A percentile compares a stretch with the other conserved stretches of the same genome.
Conservation (phyloP, 2,329 filamentous ascomycete species). For the Penicillium sp. region DNA sequence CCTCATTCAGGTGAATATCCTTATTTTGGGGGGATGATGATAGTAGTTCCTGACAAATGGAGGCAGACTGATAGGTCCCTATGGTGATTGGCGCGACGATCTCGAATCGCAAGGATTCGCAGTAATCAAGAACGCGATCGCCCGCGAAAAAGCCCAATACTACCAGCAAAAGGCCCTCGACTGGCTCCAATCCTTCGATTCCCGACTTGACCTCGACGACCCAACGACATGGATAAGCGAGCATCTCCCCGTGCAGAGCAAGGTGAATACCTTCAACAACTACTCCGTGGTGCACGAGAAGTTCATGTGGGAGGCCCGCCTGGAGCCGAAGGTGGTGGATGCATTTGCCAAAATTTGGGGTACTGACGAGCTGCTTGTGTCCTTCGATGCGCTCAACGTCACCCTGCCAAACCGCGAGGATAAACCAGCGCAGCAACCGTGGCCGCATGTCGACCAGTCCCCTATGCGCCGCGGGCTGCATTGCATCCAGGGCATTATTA, state of each 20-base stretch:
- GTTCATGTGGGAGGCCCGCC: conserved; percentile 24
- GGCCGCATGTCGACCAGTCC: conserved; percentile 34
- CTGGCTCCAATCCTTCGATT: conserved; percentile 20
- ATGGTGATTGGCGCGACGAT: conserved; percentile 21
- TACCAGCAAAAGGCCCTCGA: conserved; percentile 20
- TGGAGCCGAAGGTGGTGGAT: conserved; percentile 18
- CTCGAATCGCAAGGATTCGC: conserved; percentile 17
- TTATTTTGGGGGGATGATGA: too few species aligned
- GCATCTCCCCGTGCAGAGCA: conserved; percentile 16
- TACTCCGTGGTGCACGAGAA: conserved; percentile 21
- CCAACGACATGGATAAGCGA: conserved; percentile 19
- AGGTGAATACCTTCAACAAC: conserved; percentile 17
- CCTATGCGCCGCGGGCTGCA: conserved; percentile 27
- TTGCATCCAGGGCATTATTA: conserved; percentile 27
- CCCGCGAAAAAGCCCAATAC: conserved; percentile 14
- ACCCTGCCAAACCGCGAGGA: conserved; percentile 20
- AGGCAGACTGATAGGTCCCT: too few species aligned
- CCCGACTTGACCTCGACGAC: conserved; percentile 13
- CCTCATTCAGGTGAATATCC: too few species aligned
- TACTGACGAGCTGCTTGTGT: conserved; percentile 21
- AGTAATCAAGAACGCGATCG: conserved; percentile 18
- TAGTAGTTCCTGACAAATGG: too few species aligned
- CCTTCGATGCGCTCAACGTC: conserved; percentile 22
- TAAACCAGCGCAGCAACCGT: conserved; percentile 15
- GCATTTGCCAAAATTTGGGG: conserved; percentile 22